Percentiles rank a stretch among this genome's conserved stretches.
Evolutionary conservation across 768 basidiomycete species (phyloP).

Genomic region (Artomyces pyxidatus): DNA sequence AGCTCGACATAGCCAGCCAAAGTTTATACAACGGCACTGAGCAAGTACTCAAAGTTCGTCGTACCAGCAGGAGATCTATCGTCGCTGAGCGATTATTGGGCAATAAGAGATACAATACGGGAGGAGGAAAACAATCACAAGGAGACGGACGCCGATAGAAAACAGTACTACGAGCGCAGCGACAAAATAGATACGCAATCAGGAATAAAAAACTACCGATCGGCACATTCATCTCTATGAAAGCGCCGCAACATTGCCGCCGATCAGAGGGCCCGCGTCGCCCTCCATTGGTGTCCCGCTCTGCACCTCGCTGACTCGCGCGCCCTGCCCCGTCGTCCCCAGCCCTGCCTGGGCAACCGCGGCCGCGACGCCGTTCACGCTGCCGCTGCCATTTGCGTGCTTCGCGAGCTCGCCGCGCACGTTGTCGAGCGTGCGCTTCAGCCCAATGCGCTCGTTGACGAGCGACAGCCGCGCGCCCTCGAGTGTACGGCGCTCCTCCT

Average conservation of each 20-base stretch:
- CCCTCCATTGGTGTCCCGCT: constrained; percentile 37
- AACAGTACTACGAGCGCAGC: too few species aligned
- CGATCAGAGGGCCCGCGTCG: constrained; percentile 45
- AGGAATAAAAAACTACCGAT: too few species aligned
- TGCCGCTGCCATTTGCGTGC: constrained; percentile 29
- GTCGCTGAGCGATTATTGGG: too few species aligned
- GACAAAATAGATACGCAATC: too few species aligned
- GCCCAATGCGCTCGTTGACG: constrained; percentile 65
- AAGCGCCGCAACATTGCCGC: constrained; percentile 48
- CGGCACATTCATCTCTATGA: constrained; percentile 26
- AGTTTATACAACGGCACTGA: too few species aligned
- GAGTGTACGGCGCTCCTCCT: constrained; percentile 79
- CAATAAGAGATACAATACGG: too few species aligned
- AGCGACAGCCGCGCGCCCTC: constrained; percentile 78
- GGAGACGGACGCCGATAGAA: too few species aligned
- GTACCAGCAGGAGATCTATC: too few species aligned
- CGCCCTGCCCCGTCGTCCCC: constrained; percentile 55
- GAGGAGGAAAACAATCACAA: too few species aligned
- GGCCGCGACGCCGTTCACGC: constrained; percentile 20
- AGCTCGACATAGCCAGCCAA: too few species aligned
- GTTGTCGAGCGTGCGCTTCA: constrained; percentile 65
- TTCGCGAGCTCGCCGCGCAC: constrained; percentile 58
- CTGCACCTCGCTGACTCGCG: constrained; percentile 45
- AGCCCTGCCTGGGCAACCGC: constrained; percentile 31
- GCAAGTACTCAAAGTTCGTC: too few species aligned